Evolutionary conservation across 2,329 filamentous ascomycete genomes (phyloP).

Genomic region (Tetracladium maxilliforme): DNA sequence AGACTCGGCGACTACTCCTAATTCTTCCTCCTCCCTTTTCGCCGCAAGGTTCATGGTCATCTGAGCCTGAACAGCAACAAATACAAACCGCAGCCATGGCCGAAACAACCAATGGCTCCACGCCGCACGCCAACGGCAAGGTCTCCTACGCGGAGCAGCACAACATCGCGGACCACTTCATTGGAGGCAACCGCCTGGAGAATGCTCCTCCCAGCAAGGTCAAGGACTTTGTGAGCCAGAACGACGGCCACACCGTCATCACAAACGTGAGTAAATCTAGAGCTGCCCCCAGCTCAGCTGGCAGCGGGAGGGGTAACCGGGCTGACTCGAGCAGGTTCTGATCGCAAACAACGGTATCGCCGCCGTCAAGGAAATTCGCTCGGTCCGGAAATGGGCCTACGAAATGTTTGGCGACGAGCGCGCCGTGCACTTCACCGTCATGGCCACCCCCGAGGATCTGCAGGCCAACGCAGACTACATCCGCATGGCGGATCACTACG

Average conservation of each 20-base stretch:
- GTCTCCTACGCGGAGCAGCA: conserved; percentile 66
- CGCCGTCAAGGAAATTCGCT: conserved; percentile 97
- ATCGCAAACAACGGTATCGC: conserved; percentile 99
- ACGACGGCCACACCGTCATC: conserved; percentile 95
- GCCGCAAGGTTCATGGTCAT: too few relatives aligned
- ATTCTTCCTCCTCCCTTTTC: too few relatives aligned
- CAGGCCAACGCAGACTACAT: conserved; percentile 98
- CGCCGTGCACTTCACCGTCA: conserved; percentile 98
- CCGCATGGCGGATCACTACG: conserved; percentile 98
- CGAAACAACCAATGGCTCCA: conserved; percentile 21
- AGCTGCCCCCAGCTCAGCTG: not conserved
- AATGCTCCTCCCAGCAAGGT: conserved; percentile 74
- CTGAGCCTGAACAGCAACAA: too few relatives aligned
- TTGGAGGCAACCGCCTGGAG: conserved; percentile 79
- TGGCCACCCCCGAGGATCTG: conserved; percentile 97
- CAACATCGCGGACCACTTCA: conserved; percentile 83
- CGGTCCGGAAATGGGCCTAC: conserved; percentile 99
- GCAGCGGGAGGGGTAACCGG: conserved; percentile 5
- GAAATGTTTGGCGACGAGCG: conserved; percentile 97
- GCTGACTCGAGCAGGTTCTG: conserved; percentile 52
- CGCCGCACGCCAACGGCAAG: conserved; percentile 39
- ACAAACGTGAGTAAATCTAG: conserved; percentile 59
- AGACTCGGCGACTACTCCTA: too few relatives aligned
- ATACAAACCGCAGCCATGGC: too few relatives aligned
- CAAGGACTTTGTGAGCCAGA: conserved; percentile 84